phyloP scores from a whole-genome alignment of 2,329 filamentous ascomycete genomes.

The Fusarium mangiferae region DNA sequence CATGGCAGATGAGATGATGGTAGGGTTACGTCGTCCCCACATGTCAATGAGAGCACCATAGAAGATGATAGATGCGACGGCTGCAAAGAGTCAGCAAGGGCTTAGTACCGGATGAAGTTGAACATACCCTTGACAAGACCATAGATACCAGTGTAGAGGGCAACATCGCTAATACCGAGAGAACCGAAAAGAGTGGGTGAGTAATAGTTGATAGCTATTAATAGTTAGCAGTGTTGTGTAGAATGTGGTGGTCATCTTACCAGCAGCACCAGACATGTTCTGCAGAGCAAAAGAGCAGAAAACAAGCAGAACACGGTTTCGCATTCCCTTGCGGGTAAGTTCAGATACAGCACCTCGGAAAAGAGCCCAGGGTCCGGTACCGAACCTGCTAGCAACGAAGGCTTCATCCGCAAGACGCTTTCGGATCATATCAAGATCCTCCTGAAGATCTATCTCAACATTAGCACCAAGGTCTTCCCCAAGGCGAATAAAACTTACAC shows the following conservation, averaged over 20 bases:
- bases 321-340: conserved; percentile 53
- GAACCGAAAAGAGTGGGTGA: conserved; percentile 54
- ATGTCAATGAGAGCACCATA: conserved; percentile 54
- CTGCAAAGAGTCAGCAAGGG: conserved; percentile 27
- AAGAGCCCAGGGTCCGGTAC: conserved; percentile 48
- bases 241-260: conserved; percentile 18
- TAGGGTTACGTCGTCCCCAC: conserved; percentile 53
- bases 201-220: conserved; percentile 56
- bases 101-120: rapidly evolving
- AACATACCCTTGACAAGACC: conserved; percentile 54
- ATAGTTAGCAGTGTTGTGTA: neutral
- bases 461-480: neutral
- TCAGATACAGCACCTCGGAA: conserved; percentile 50
- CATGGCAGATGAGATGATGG: conserved; percentile 59
- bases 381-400: conserved; percentile 47
- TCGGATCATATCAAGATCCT: conserved; percentile 60
- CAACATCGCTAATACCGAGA: conserved; percentile 57
- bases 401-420: conserved; percentile 50
- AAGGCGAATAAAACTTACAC: conserved; percentile 28
- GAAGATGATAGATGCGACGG: conserved; percentile 54
- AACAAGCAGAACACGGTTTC: conserved; percentile 52
- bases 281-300: conserved; percentile 53
- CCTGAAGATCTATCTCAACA: conserved; percentile 52
- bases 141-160: conserved; percentile 63
- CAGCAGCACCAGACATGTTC: conserved; percentile 54